phyloP scores from a whole-genome alignment of 1,284 basidiomycete species.

The Malassezia brasiliensis region DNA sequence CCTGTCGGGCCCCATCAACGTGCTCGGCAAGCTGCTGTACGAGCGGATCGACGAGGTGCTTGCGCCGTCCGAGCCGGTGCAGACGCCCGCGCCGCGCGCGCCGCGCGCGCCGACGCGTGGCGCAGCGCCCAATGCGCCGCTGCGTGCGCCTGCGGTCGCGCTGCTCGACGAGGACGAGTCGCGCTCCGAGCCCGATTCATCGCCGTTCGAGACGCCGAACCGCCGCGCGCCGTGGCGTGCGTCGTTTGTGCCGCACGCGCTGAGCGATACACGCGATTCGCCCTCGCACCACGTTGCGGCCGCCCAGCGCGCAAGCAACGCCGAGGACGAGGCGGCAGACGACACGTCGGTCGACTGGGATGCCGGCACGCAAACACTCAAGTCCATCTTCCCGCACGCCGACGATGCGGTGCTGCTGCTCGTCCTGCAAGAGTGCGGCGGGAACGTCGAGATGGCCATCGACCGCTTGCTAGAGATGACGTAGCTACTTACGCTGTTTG shows the following conservation, averaged over 20 bases:
- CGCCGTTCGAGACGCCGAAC: not conserved
- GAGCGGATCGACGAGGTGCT: slow-evolving; percentile 34
- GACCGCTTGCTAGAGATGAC: slow-evolving; percentile 37
- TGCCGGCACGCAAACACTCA: slow-evolving; percentile 23
- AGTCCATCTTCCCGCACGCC: slow-evolving; percentile 35
- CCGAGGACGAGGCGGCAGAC: not conserved
- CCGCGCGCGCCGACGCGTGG: slow-evolving; percentile 4
- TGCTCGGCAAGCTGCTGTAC: slow-evolving; percentile 38
- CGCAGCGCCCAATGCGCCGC: slow-evolving; percentile 22
- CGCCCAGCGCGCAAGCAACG: not conserved
- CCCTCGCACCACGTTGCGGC: slow-evolving; percentile 15
- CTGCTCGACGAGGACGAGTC: not conserved
- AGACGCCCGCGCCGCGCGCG: slow-evolving; percentile 1
- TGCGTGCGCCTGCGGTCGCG: not conserved
- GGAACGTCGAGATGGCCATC: slow-evolving; percentile 36
- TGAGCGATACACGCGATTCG: slow-evolving; percentile 4
- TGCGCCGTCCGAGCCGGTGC: not conserved
- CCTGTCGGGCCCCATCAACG: slow-evolving; percentile 31
- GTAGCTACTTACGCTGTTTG: slow-evolving; percentile 8
- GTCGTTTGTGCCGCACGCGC: slow-evolving; percentile 2
- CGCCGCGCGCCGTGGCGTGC: slow-evolving; percentile 1
- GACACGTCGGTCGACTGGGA: slow-evolving; percentile 9
- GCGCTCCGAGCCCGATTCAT: not conserved
- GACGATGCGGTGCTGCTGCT: slow-evolving; percentile 31
- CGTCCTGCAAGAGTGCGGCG: slow-evolving; percentile 32